Conservation (phyloP, 139 green algal genomes). For the Eudorina sp. region DNA sequence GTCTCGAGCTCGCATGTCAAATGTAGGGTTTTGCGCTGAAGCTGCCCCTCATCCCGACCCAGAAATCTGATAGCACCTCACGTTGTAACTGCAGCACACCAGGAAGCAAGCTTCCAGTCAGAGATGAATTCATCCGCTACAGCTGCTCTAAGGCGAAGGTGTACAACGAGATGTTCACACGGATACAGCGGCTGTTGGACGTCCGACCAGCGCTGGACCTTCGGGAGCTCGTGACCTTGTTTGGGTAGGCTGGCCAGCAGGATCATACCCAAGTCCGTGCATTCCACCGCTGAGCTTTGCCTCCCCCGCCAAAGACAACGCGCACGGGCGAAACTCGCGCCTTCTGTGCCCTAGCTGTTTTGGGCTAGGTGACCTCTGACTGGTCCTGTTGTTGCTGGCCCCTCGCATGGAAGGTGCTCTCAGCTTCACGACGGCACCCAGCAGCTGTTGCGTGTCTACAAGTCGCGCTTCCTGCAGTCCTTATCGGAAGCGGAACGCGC, state of each 20-base stretch:
- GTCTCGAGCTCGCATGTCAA: slow-evolving; percentile 40
- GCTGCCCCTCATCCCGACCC: background rate
- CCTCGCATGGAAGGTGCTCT: background rate
- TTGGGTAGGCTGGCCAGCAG: too few relatives aligned
- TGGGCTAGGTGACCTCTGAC: too few relatives aligned
- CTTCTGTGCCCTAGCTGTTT: too few relatives aligned
- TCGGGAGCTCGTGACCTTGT: slow-evolving; percentile 31
- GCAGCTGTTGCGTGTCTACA: slow-evolving; percentile 19
- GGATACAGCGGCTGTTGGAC: slow-evolving; percentile 41
- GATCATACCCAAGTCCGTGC: too few relatives aligned
- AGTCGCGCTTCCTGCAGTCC: background rate
- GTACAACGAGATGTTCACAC: slow-evolving; percentile 36
- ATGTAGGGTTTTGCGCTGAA: background rate
- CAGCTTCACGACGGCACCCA: slow-evolving; percentile 20
- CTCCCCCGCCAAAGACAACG: too few relatives aligned
- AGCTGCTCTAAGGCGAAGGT: slow-evolving; percentile 34
- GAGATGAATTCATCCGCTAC: slow-evolving; percentile 35
- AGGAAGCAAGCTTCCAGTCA: background rate
- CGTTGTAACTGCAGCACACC: slow-evolving; percentile 10
- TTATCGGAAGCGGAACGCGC: background rate
- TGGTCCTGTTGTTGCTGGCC: background rate
- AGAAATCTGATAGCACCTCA: too few relatives aligned
- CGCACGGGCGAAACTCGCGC: too few relatives aligned
- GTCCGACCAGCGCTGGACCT: slow-evolving; percentile 35
- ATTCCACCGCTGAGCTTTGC: too few relatives aligned